Evolutionary conservation across 2,329 filamentous ascomycete genomes (phyloP).

Genomic region (Hypoxylon sp.): DNA sequence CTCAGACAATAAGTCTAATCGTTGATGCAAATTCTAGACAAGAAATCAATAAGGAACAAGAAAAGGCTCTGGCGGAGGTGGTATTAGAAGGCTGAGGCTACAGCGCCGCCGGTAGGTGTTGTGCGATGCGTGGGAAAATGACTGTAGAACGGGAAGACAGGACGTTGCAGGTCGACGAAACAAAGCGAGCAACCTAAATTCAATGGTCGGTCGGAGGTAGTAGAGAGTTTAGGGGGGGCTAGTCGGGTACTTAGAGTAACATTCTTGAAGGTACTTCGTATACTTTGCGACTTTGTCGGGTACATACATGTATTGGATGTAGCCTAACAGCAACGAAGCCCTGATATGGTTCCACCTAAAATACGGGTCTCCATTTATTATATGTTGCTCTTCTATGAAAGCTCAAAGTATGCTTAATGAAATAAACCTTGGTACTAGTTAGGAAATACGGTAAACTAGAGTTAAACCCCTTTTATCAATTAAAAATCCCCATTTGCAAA

Average conservation of each 20-base stretch:
- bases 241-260: slow-evolving; percentile 30
- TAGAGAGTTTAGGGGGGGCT: slow-evolving; percentile 38
- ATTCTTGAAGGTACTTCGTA: slow-evolving; percentile 19
- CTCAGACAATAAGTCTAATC: slow-evolving; percentile 48
- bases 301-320: neutral
- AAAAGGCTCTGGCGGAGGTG: slow-evolving; percentile 26
- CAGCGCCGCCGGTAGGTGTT: slow-evolving; percentile 27
- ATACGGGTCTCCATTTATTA: slow-evolving; percentile 23
- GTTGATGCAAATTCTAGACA: slow-evolving; percentile 48
- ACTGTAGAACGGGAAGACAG: slow-evolving; percentile 32
- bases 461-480: neutral
- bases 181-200: slow-evolving; percentile 45
- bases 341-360: slow-evolving; percentile 25
- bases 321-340: neutral
- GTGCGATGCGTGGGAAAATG: slow-evolving; percentile 33
- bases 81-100: slow-evolving; percentile 35
- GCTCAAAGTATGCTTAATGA: neutral
- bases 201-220: slow-evolving; percentile 38
- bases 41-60: slow-evolving; percentile 41
- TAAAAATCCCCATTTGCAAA: neutral
- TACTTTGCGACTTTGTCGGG: slow-evolving; percentile 7
- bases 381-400: slow-evolving; percentile 6
- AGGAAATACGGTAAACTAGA: neutral
- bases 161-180: slow-evolving; percentile 42
- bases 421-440: neutral